Base-by-base conservation (phyloP, 140 eudicot genomes). In the Flaveria floridana region DNA sequence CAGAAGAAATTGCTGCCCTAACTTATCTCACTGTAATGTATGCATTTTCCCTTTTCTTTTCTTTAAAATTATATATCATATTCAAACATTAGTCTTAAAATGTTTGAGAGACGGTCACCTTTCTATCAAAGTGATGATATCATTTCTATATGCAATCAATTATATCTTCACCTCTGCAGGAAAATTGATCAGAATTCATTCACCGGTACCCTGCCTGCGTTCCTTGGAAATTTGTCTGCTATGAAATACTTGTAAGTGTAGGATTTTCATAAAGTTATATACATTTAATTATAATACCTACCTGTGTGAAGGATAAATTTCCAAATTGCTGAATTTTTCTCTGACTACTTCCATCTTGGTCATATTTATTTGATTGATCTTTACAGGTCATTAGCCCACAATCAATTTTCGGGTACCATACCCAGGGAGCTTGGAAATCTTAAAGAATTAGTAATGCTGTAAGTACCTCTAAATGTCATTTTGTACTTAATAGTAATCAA, bases 391-490 rank as follows among this genome's bases (percentile, higher is more conserved):
- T 15, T 79, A 48, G 81, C 79, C 51, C 87, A 83, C 72, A 83
- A 83, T 76, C 82, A 42, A n/a, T 83, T 83, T 44, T 76, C 4
- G 41, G 87, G 87, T 75, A 65, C 79, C n/a, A 58, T 83, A 75
- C 87, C 87, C 72, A 83, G 51, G 79, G 87, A 83, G 70, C 81
- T 83, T 65, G 87, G 87, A 48, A 83, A 83, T 65, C 87, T 83
- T 74, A 75, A 66, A 78, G 65, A 79, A 50, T 79, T 83, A 34
- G 14, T 6, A n/a, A 71, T 83, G 80, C 56, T 83, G 87, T 83
- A 61, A 79, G 87, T 76, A 18, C 73, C 50, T 46, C 20, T 18
- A 55, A 55, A 61, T 61, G 65, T 66, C 48, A 52, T 48, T 63
- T 12, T 77, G 44, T 51, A 5, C 16, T 12, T 65, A 2, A 2